Conservation (phyloP, 1,284 basidiomycete genomes). For the Neonothopanus nambi region DNA sequence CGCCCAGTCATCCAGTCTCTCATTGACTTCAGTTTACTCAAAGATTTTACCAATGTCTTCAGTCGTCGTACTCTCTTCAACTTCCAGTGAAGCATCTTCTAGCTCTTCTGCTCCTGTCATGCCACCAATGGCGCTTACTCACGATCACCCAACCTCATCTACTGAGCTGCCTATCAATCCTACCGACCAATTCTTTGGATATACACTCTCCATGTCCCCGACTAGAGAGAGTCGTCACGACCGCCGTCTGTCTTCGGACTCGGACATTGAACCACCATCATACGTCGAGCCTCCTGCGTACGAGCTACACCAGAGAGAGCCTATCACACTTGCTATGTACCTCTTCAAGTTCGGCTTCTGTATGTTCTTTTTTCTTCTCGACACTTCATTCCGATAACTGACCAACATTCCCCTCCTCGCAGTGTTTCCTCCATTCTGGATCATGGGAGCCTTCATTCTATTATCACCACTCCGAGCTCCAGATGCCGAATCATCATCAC, state of each 20-base stretch:
- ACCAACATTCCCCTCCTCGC: slow-evolving; percentile 9
- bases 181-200: slow-evolving; percentile 23
- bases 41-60: no score
- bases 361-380: slow-evolving; percentile 24
- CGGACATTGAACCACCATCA: slow-evolving; percentile 13
- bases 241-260: slow-evolving; percentile 13
- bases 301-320: slow-evolving; percentile 26
- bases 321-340: slow-evolving; percentile 41
- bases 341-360: slow-evolving; percentile 46
- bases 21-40: no score
- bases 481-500: slow-evolving; percentile 13
- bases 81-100: neutral
- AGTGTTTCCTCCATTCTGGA: slow-evolving; percentile 41
- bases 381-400: neutral
- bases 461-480: slow-evolving; percentile 31
- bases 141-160: slow-evolving; percentile 1
- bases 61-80: no score
- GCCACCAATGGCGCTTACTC: neutral
- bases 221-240: slow-evolving; percentile 25
- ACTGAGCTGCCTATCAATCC: slow-evolving; percentile 11
- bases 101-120: neutral
- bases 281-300: slow-evolving; percentile 27
- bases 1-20: no score
- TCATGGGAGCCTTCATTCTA: slow-evolving; percentile 33
- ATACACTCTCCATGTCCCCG: slow-evolving; percentile 16